Evolutionary conservation across 495 filamentous ascomycete genomes (phyloP).

Genomic region (Chaetomium fimeti): DNA sequence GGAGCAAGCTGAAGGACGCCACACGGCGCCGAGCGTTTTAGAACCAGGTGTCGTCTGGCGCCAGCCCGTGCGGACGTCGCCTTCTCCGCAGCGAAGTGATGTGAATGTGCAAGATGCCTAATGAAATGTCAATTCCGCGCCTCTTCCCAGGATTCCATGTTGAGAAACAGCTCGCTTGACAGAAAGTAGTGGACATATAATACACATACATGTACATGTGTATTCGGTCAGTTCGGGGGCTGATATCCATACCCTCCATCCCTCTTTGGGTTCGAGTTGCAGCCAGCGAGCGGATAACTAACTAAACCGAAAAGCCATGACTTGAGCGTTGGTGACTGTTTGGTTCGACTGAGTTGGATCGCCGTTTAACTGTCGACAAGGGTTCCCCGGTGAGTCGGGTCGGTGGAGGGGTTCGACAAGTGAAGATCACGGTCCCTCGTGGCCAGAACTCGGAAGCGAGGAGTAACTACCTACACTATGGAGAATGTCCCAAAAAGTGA

Average conservation of each 20-base stretch:
- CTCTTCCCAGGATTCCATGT: too few relatives aligned
- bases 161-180: too few relatives aligned
- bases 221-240: too few relatives aligned
- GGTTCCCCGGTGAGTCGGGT: neutral
- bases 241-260: too few relatives aligned
- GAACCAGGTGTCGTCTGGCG: constrained; percentile 11
- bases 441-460: neutral
- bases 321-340: neutral
- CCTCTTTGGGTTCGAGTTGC: too few relatives aligned
- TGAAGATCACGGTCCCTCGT: neutral
- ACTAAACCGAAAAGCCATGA: too few relatives aligned
- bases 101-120: neutral
- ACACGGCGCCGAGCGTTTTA: constrained; percentile 18
- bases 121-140: too few relatives aligned
- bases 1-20: constrained; percentile 19
- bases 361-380: constrained; percentile 3
- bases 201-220: too few relatives aligned
- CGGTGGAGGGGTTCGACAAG: neutral
- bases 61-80: constrained; percentile 11
- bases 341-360: neutral
- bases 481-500: neutral
- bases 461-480: neutral
- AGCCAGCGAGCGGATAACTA: too few relatives aligned
- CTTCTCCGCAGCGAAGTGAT: neutral
- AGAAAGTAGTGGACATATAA: too few relatives aligned